Conservation (phyloP, 768 basidiomycete species). For the Mycena galericulata region DNA sequence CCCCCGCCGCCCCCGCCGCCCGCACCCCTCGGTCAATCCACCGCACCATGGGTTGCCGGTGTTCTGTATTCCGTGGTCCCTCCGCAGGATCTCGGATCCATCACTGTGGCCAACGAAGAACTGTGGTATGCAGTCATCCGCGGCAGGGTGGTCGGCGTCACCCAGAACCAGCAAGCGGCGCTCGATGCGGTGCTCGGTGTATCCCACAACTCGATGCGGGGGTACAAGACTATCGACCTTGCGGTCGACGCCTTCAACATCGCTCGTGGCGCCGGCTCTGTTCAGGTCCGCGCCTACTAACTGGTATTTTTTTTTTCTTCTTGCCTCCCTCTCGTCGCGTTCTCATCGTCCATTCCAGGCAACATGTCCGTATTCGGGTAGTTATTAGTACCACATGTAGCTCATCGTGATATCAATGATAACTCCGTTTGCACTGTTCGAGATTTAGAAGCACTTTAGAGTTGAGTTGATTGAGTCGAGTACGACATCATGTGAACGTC, state of each 20-base stretch:
- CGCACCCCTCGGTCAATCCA: background rate
- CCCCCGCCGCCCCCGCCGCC: background rate
- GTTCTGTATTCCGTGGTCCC: background rate
- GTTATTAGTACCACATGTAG: too few species aligned
- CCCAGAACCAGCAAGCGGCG: background rate
- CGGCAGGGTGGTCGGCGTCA: background rate
- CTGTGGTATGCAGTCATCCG: background rate
- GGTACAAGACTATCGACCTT: background rate
- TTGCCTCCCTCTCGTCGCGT: too few species aligned
- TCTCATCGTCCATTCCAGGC: too few species aligned
- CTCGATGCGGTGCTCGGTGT: background rate
- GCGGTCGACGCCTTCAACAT: background rate
- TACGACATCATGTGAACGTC: too few species aligned
- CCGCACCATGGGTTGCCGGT: background rate
- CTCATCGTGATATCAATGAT: too few species aligned
- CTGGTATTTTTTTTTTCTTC: too few species aligned
- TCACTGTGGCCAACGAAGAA: background rate
- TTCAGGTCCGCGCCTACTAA: background rate
- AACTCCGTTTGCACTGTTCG: too few species aligned
- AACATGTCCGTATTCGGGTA: too few species aligned
- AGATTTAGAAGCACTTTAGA: too few species aligned
- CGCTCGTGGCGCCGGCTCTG: background rate
- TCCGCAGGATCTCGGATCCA: too few species aligned
- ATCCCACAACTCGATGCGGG: background rate
- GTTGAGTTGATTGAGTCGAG: too few species aligned